Evolutionary conservation across 495 filamentous ascomycete genomes (phyloP).

Genomic region (Annulohypoxylon moriforme): DNA sequence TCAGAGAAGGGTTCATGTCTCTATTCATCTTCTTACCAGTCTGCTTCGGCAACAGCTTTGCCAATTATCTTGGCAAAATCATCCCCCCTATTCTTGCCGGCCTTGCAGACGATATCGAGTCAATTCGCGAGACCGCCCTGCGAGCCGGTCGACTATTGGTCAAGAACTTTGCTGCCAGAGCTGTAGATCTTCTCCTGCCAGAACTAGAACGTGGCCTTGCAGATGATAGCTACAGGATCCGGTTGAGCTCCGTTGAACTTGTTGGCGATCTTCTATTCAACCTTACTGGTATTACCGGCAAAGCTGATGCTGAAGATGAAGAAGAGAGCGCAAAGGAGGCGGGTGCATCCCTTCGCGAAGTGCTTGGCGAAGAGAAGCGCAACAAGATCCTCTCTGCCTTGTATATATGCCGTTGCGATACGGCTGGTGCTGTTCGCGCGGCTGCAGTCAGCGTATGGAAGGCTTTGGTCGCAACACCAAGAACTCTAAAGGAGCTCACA

Average conservation of each 20-base stretch:
- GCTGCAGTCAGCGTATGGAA: constrained; percentile 97
- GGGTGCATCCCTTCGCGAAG: constrained; percentile 88
- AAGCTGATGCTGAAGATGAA: constrained; percentile 76
- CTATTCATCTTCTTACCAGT: constrained; percentile 98
- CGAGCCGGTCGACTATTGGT: constrained; percentile 92
- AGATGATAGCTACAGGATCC: constrained; percentile 94
- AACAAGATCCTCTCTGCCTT: constrained; percentile 95
- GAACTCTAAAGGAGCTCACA: constrained; percentile 92
- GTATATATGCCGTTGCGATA: constrained; percentile 98
- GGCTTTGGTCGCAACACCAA: constrained; percentile 90
- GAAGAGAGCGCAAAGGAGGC: constrained; percentile 85
- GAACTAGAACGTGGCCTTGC: constrained; percentile 95
- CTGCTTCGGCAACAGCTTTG: constrained; percentile 98
- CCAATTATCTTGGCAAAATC: constrained; percentile 92
- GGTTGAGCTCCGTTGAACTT: constrained; percentile 95
- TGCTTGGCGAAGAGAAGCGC: constrained; percentile 92
- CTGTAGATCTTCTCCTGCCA: constrained; percentile 92
- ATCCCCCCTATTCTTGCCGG: constrained; percentile 96
- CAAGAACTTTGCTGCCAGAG: constrained; percentile 95
- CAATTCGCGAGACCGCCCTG: constrained; percentile 92
- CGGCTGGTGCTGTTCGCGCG: constrained; percentile 87
- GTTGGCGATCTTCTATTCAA: constrained; percentile 98
- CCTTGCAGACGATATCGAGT: constrained; percentile 93
- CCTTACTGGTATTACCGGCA: constrained; percentile 91
- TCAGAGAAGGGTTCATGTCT: constrained; percentile 99